A percentile compares a stretch with the other conserved stretches of the same genome.
Conservation (phyloP, 1,284 basidiomycete genomes). For the Fomitopsis pinicola region DNA sequence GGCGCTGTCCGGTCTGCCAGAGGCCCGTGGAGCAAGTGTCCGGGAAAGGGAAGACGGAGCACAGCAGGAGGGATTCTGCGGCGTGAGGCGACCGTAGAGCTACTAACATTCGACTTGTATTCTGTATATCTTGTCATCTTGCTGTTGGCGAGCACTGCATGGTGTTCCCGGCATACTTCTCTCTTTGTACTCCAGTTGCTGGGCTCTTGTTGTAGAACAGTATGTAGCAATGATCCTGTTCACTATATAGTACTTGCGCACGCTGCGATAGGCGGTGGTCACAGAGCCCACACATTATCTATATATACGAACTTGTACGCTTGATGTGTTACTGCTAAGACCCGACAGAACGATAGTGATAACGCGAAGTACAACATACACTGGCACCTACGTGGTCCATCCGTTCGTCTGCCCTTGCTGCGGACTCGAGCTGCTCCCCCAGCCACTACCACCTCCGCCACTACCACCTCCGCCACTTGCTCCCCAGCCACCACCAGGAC, state of each 20-base stretch:
- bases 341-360: too few relatives aligned
- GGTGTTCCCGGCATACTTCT: not conserved
- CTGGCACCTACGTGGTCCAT: slow-evolving; percentile 2
- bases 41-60: slow-evolving; percentile 19
- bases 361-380: too few relatives aligned
- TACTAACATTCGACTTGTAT: not conserved
- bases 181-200: not conserved
- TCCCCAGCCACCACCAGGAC: not conserved
- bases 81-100: not conserved
- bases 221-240: not conserved
- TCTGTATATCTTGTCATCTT: not conserved
- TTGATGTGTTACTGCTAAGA: too few relatives aligned
- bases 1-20: slow-evolving; percentile 75
- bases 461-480: not conserved
- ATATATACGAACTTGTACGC: too few relatives aligned
- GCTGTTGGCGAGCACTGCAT: not conserved
- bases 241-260: not conserved
- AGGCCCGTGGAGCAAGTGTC: slow-evolving; percentile 37
- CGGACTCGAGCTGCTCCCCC: slow-evolving; percentile 5
- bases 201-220: not conserved
- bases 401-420: not conserved
- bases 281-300: too few relatives aligned
- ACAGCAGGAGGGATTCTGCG: slow-evolving; percentile 8
- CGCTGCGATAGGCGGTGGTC: not conserved
- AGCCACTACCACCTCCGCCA: not conserved